Conservation (phyloP, 345 rosid genomes). For the Eucalyptus victrix region DNA sequence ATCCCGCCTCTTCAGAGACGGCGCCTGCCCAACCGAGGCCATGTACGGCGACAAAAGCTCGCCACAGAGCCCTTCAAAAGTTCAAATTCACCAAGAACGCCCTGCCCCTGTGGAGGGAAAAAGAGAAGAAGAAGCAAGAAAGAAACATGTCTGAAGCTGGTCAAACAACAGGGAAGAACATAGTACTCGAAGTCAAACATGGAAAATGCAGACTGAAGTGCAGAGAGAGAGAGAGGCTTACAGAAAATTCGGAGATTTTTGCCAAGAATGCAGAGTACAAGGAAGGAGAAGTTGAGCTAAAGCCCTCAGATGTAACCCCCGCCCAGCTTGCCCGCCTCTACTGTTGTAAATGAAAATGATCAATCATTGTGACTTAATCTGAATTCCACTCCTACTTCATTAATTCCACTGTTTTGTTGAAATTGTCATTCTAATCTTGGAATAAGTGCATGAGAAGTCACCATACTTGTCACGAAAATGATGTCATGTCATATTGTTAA, state of each 20-base stretch:
- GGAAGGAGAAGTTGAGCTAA: not conserved
- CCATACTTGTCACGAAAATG: rapidly evolving
- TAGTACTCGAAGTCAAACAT: not conserved
- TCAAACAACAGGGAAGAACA: not conserved
- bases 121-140: not conserved
- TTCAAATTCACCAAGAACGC: not conserved
- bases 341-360: not conserved
- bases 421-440: conserved; percentile 15
- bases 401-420: not conserved
- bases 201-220: not conserved
- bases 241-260: not conserved
- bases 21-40: conserved; percentile 42
- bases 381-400: not conserved
- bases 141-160: not conserved
- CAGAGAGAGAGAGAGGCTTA: not conserved
- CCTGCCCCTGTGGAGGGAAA: not conserved
- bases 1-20: conserved; percentile 58
- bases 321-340: not conserved
- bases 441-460: conserved; percentile 50
- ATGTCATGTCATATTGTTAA: rapidly evolving
- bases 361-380: not conserved
- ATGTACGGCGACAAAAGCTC: not conserved
- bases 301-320: not conserved
- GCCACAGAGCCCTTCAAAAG: not conserved
- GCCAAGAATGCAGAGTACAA: not conserved